Base-by-base conservation (phyloP, 179 eudicot species). In the Beta macrorhiza region DNA sequence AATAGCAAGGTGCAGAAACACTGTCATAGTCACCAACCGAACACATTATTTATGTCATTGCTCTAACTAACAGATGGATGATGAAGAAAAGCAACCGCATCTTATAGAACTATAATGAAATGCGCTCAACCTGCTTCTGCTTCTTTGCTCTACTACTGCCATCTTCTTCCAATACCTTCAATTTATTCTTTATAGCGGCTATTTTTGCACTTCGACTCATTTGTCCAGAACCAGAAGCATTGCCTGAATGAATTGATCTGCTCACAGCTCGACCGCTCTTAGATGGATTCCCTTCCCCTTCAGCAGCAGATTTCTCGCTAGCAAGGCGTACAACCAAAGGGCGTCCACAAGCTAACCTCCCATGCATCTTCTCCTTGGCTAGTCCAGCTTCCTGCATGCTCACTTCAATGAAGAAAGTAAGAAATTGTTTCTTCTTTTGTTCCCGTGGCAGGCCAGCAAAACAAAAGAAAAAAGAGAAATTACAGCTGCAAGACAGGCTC, bases 331-430 rank as follows among this genome's bases (percentile, higher is more conserved):
- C 92, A 78, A 92, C 91, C 86, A 94, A 81, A 74, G 98, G 97
- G 8, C 98, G 97, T 15, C 97, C 94, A 83, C 90, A 87, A 52
- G 90, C 97, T 78, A 93, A 74, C 78, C 88, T 90, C 80, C 97
- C 98, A 51, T 94, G 92, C 97, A 94, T 91, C 86, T 92, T 93
- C 83, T 93, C 98, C 97, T 87, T 94, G 42, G 97, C 97, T 81
- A 85, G 70, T 81, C 83, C 84, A 85, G 97, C 98, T 91, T 94
- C 97, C 97, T 93, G 92, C 98, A 93, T 91, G 77, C 98, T 93
- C 94, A 94, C 98, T 94, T 93, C 90, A 89, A 86, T 70, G 74
- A 77, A 84, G 55, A 82, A 55, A 58, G 81, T 88, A 79, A 88
- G 87, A 67, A 71, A 77, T 55, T 83, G 72, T 22, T 56, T 42